Percentiles rank a stretch among this genome's conserved stretches.
These are phyloP conservation scores for Aureobasidium leucospermi DNA, from an alignment of 2,329 filamentous ascomycete genomes.

Conservation along the genomic window DNA sequence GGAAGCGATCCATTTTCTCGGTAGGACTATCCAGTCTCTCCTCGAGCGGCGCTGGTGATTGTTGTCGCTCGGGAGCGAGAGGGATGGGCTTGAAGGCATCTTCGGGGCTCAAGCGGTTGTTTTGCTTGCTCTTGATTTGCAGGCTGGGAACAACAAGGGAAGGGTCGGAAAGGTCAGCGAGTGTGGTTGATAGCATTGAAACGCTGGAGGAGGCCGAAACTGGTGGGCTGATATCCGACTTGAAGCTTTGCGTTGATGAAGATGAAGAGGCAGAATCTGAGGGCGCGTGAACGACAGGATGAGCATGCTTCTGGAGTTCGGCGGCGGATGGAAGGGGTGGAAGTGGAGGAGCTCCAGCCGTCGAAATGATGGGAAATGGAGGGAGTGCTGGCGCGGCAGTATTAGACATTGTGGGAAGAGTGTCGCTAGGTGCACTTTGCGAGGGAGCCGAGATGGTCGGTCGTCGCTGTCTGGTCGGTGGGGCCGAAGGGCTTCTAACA, in stretches of 20 bases:
- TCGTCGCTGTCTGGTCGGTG: conserved; percentile 2
- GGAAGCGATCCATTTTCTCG: background rate
- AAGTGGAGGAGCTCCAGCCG: conserved; percentile 23
- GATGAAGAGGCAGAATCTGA: conserved; percentile 16
- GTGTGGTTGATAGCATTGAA: conserved; percentile 12
- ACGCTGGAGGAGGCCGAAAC: conserved; percentile 27
- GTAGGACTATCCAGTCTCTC: conserved; percentile 6
- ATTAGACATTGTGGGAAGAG: background rate
- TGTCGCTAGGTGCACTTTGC: background rate
- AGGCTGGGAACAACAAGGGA: conserved; percentile 8
- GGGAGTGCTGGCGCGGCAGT: conserved; percentile 23
- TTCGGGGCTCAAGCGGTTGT: conserved; percentile 2
- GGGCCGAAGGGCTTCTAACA: conserved; percentile 10
- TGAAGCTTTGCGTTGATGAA: conserved; percentile 19
- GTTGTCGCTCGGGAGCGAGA: background rate
- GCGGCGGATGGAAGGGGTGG: background rate
- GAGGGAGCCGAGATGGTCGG: conserved; percentile 11
- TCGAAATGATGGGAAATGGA: background rate
- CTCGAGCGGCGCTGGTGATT: background rate
- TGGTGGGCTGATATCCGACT: conserved; percentile 23
- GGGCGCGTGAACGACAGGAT: conserved; percentile 6
- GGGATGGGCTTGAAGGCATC: conserved; percentile 6
- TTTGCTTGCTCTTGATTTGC: conserved; percentile 7
- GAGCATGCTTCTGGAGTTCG: conserved; percentile 3
- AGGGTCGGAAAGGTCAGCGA: background rate